A percentile compares a stretch with the other conserved stretches of the same genome.
phyloP scores from a whole-genome alignment of 2,329 filamentous ascomycete genomes.

The Penicillium sp. region DNA sequence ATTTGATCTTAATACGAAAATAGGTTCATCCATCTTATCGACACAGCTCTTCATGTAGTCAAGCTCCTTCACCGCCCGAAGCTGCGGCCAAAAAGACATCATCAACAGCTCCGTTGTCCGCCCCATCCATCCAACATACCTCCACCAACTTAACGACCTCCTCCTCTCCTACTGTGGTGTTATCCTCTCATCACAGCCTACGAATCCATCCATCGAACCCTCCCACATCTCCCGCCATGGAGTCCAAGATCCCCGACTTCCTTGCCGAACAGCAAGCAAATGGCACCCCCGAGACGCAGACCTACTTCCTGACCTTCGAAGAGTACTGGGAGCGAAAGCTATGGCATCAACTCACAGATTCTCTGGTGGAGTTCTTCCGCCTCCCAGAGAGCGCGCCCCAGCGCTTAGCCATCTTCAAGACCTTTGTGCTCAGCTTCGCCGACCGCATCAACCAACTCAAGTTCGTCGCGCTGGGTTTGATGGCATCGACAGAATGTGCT shows the following conservation, averaged over 20 bases:
- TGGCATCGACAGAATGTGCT: slow-evolving; percentile 77
- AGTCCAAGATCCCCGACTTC: slow-evolving; percentile 86
- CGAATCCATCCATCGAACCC: neutral
- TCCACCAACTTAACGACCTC: slow-evolving; percentile 2
- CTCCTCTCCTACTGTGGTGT: neutral
- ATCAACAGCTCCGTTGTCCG: slow-evolving; percentile 10
- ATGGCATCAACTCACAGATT: slow-evolving; percentile 97
- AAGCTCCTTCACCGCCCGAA: slow-evolving; percentile 18
- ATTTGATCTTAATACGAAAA: too few species aligned
- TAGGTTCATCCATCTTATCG: neutral
- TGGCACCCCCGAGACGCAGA: slow-evolving; percentile 83
- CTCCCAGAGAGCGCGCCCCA: slow-evolving; percentile 76
- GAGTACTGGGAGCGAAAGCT: slow-evolving; percentile 97
- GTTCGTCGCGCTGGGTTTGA: slow-evolving; percentile 85
- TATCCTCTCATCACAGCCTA: neutral
- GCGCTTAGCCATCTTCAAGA: slow-evolving; percentile 87
- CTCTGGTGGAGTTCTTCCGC: slow-evolving; percentile 84
- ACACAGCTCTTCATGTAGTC: neutral
- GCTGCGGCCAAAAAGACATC: slow-evolving; percentile 22
- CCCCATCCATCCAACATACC: slow-evolving; percentile 12
- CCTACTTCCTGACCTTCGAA: slow-evolving; percentile 87
- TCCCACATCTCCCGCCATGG: slow-evolving; percentile 59
- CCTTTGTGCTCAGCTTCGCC: slow-evolving; percentile 92
- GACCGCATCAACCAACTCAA: slow-evolving; percentile 99
- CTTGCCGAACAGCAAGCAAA: slow-evolving; percentile 85